Conservation (phyloP, 495 filamentous ascomycete species). For the Penicillium tannophilum region DNA sequence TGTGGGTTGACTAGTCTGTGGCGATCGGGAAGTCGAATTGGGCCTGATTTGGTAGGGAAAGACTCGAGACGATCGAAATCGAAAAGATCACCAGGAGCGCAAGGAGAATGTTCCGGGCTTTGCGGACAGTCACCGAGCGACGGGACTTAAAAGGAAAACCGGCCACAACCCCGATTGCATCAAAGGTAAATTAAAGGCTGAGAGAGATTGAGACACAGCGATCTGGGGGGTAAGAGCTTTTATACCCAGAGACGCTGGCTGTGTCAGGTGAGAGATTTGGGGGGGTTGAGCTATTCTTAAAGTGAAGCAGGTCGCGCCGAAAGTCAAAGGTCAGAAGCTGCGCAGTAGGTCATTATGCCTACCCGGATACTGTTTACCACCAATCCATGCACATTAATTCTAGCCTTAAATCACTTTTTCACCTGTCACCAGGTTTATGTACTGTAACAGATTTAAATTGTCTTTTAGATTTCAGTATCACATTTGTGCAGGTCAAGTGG, state of each 20-base stretch:
- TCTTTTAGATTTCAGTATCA: too few relatives aligned
- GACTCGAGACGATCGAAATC: background rate
- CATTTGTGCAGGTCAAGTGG: background rate
- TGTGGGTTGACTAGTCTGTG: background rate
- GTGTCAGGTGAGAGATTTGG: constrained; percentile 19
- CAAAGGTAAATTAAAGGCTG: constrained; percentile 1
- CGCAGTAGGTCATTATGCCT: constrained; percentile 14
- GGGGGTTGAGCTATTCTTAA: constrained; percentile 11
- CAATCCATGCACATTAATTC: background rate
- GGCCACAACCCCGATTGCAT: constrained; percentile 4
- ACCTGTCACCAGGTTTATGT: too few relatives aligned
- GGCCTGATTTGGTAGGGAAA: background rate
- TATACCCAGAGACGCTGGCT: constrained; percentile 16
- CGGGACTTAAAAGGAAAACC: constrained; percentile 7
- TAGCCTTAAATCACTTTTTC: background rate
- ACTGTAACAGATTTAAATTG: too few relatives aligned
- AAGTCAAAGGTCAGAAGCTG: constrained; percentile 16
- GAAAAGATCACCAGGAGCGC: constrained; percentile 4
- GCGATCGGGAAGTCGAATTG: background rate
- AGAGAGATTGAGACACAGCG: constrained; percentile 5
- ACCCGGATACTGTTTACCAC: constrained; percentile 14
- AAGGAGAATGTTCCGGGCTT: constrained; percentile 20
- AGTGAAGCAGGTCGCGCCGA: constrained; percentile 18
- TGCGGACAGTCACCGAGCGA: constrained; percentile 30
- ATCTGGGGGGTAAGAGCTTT: background rate